Base-by-base conservation (phyloP, 371 early-diverging fungal genomes). In the Saksenaea oblongispora region DNA sequence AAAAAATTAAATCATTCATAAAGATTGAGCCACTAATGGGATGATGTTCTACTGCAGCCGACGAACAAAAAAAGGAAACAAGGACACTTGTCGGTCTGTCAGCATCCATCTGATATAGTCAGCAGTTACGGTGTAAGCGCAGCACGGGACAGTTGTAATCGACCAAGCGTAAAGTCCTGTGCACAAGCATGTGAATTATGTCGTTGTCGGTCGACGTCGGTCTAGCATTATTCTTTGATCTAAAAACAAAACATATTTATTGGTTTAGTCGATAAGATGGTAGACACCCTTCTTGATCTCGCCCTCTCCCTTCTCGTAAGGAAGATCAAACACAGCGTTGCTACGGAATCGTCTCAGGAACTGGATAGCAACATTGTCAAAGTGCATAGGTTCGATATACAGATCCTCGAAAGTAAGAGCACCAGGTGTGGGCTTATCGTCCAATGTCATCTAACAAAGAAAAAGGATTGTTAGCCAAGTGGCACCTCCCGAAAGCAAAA, bases 321-420 rank as follows among this genome's bases (percentile, higher is more conserved):
- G 85, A 69, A 84, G 75, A 73, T 87, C 86, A 75, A 83, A 87
- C 59, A 82, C 80, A 65, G 84, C 86, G 57, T 82, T 85, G 66
- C 84, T 85, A 73, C 93, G 89, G 87, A 87, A 91, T 74, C 90
- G 88, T 80, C 93, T 86, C 66, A 94, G 84, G 80, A 88, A 95
- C 57, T 89, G 89, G 58, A 92, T 82, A 68, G 93, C 91, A 53
- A 88, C 85, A 36, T 87, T 75, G 70, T 96, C 95, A 28, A 95
- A 79, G 7, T 82, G 82, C 56, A 84, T 81, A 14, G 96, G 96
- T 65, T 87, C 78, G 70, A 97, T 89, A 53, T 89, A 90, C 58
- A 95, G 79, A 58, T 97, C 95, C n/a, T 81, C 84, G 73, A 95
- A 95, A 18, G 91, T 92, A 69, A 89, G 84, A 61, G 90, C 86